Evolutionary conservation across 2,329 filamentous ascomycete species (phyloP), one percentile per base, ranked within the genome.

Genomic region (Xylariales sp.): DNA sequence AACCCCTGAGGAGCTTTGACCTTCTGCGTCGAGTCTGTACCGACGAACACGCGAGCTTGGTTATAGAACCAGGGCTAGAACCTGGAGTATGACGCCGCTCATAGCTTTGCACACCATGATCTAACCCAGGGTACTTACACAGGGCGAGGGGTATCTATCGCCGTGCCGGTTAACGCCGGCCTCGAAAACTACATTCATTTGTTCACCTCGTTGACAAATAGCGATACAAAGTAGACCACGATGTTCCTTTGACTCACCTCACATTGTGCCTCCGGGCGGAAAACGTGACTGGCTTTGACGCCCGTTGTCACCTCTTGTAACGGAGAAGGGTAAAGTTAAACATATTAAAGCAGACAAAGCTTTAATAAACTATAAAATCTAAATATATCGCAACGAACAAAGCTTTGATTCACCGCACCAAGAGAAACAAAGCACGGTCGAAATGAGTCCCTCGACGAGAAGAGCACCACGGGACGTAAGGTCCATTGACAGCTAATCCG

Each of bases 381-480:
- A 61, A 53, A 54, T 54, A 46, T 46, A 54, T 36, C 28, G 34
- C 39, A 46, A 16, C 8, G 5, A 12, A 62, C 50, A 62, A 62
- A 46, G 39, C 59, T 46, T 46, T 61, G 23, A 34, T 61, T 4
- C 46, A 43, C n/a, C 5, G 0, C 3, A 32, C 23, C 43, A 32
- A 34, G 36, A 36, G 12, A 4, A 52, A 16, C 5, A 62, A 36
- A 53, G 46, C 18, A 23, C 18, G 28, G 3, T 23, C n/a, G 3
- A 5, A 41, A 30, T n/a, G 45, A 45, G 14, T 7, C 30, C 8
- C 46, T 12, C 7, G 9, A 43, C 46, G 8, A n/a, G 9, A n/a
- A 61, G 6, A 10, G 16, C 9, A 34, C 28, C 36, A 54, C 14
- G 30, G 7, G 49, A 45, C 28, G 18, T 54, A 10, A 18, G n/a